Percentiles rank a stretch among this genome's conserved stretches.
phyloP scores from a whole-genome alignment of 2,329 filamentous ascomycete genomes.

The Alternaria ethzedia region DNA sequence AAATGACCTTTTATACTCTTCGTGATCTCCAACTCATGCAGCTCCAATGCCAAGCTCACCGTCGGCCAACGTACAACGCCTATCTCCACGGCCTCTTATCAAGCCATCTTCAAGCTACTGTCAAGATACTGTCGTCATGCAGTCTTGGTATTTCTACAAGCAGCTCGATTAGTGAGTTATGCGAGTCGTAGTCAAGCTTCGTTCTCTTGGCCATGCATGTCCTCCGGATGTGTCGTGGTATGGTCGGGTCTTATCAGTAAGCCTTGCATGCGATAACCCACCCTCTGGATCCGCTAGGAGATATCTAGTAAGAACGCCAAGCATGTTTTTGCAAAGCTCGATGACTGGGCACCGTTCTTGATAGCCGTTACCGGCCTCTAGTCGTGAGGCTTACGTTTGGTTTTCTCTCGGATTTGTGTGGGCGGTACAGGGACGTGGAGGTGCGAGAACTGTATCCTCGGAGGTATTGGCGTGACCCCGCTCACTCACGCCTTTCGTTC shows the following conservation, averaged over 20 bases:
- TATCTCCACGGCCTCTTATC: constrained; percentile 17
- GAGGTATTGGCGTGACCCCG: not conserved
- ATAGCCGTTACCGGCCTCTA: not conserved
- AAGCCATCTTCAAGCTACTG: constrained; percentile 3
- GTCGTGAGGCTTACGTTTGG: not conserved
- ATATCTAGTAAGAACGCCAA: constrained; percentile 12
- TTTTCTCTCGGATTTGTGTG: not conserved
- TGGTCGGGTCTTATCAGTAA: constrained; percentile 16
- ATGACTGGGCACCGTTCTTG: not conserved
- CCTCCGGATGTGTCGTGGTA: not conserved
- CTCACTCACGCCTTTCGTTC: constrained; percentile 1
- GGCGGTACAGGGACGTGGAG: not conserved
- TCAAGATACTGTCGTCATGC: constrained; percentile 2
- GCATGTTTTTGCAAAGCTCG: not conserved
- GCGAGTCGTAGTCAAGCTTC: not conserved
- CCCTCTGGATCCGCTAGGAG: constrained; percentile 5
- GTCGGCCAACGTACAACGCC: constrained; percentile 1
- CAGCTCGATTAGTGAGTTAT: not conserved
- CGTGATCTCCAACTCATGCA: not conserved
- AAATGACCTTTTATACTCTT: constrained; percentile 4
- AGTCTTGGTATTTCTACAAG: constrained; percentile 8
- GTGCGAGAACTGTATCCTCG: not conserved
- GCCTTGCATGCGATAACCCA: constrained; percentile 11
- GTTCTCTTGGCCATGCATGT: constrained; percentile 2
- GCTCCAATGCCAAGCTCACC: not conserved